These are phyloP conservation scores for Trichoderma koningii DNA, from an alignment of 2,329 filamentous ascomycete genomes.

Conservation along the genomic window DNA sequence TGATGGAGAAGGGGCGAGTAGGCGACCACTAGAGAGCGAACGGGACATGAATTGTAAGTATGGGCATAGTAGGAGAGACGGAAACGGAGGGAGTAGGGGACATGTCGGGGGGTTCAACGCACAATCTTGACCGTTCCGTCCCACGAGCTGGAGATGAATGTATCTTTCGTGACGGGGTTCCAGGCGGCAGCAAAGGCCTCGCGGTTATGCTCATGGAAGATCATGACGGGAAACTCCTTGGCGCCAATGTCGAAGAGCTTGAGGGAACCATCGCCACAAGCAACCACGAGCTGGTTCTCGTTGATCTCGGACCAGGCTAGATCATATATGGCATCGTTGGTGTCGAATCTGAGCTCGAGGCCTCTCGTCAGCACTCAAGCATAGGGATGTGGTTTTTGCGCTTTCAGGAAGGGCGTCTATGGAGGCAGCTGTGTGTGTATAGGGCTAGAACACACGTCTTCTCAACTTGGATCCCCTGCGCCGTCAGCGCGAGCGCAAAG, in stretches of 20 bases:
- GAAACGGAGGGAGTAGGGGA: not conserved
- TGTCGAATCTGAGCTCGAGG: conserved; percentile 71
- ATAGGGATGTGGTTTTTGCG: no score
- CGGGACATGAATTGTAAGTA: not conserved
- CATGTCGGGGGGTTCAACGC: conserved; percentile 32
- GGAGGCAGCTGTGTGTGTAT: not conserved
- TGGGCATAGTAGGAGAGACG: not conserved
- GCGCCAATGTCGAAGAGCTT: conserved; percentile 89
- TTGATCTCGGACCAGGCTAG: conserved; percentile 93
- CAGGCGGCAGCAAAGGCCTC: conserved; percentile 92
- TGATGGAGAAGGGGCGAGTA: conserved; percentile 69
- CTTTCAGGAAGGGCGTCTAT: not conserved
- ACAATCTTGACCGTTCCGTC: conserved; percentile 92
- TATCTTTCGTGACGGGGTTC: conserved; percentile 89
- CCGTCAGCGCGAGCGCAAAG: conserved; percentile 79
- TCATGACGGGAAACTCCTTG: conserved; percentile 82
- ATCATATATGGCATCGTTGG: conserved; percentile 95
- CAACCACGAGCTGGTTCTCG: conserved; percentile 88
- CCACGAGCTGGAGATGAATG: conserved; percentile 90
- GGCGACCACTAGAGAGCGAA: conserved; percentile 71
- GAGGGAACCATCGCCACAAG: conserved; percentile 89
- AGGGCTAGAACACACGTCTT: conserved; percentile 64
- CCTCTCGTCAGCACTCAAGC: not conserved
- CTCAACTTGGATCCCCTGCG: conserved; percentile 79
- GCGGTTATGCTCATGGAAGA: conserved; percentile 89